Evolutionary conservation across 2,329 filamentous ascomycete genomes (phyloP), one percentile per base, ranked within the genome.

Genomic region (Colletotrichum coccodes): DNA sequence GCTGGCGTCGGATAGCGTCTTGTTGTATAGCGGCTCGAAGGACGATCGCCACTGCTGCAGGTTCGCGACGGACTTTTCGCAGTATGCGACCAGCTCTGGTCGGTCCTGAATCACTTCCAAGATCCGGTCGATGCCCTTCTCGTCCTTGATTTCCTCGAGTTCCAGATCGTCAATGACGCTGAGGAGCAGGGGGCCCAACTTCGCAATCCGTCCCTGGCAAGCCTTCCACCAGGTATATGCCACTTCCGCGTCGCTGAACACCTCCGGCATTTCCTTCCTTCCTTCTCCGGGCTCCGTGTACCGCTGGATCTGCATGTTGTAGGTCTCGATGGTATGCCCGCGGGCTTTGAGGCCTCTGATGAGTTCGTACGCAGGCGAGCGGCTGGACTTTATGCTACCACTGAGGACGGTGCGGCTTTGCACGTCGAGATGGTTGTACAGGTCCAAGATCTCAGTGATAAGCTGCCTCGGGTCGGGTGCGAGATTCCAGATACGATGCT

Each of bases 21-120:
- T 60, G 34, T 78, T 75, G 58, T 80, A 80, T 1, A 84, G 71
- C 4, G 81, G 81, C 34, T 78, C 74, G 68, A 80, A 83, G 0
- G 82, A 78, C 3, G 74, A 71, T 11, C 75, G 74, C 82, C 83
- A 85, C 21, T 78, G 71, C 44, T 79, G 77, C 1, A 85, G 73
- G n/a, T 58, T 52, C 0, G 21, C 44, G 32, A 34, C 26, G 6
- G 67, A 67, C 50, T 53, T 42, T 18, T 67, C 49, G 38, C 56
- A 67, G 53, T 56, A 70, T 8, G 56, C 63, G 12, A 62, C 6
- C 21, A 70, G 67, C 36, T 70, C 67, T 3, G 63, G 67, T 12
- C 52, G 56, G 21, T 38, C 18, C 21, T 70, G 67, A 49, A 68
- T 57, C 30, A 38, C 6, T 11, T 53, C 44, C 7, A 70, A 63